Conservation (phyloP, 257 asterid species). For the Pogostemon cablin region DNA sequence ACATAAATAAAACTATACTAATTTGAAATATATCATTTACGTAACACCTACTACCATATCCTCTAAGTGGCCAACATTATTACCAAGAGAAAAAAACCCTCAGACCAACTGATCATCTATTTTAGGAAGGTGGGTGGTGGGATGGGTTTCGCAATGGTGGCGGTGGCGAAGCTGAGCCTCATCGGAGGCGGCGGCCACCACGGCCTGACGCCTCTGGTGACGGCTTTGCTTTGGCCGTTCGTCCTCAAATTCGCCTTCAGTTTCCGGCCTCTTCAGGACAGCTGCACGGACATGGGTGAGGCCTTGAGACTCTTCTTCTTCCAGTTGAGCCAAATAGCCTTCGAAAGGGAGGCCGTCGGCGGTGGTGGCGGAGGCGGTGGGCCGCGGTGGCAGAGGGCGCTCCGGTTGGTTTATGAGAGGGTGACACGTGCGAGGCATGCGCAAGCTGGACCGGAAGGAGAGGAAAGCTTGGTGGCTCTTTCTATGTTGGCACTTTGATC, state of each 20-base stretch:
- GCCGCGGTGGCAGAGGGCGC: constrained; percentile 62
- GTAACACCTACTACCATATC: not conserved
- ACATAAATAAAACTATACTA: not conserved
- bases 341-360: constrained; percentile 17
- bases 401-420: constrained; percentile 52
- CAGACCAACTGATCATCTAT: not conserved
- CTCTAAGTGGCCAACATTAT: too few relatives aligned
- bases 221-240: constrained; percentile 54
- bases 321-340: constrained; percentile 54
- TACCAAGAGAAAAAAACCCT: not conserved
- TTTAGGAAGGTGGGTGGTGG: not conserved
- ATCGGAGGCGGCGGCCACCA: constrained; percentile 20
- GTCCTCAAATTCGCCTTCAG: constrained; percentile 49
- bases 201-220: constrained; percentile 39
- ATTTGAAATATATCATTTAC: not conserved
- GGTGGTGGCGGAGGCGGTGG: constrained; percentile 15
- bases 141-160: constrained; percentile 46
- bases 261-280: constrained; percentile 47
- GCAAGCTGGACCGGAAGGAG: constrained; percentile 36
- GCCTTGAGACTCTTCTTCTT: constrained; percentile 53
- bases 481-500: constrained; percentile 55
- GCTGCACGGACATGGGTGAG: constrained; percentile 30
- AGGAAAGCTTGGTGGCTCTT: constrained; percentile 55
- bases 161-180: constrained; percentile 50
- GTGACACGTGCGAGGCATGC: constrained; percentile 42